Base-by-base conservation (phyloP, 2,329 filamentous ascomycete species). In the Pestalotiopsis sp. region DNA sequence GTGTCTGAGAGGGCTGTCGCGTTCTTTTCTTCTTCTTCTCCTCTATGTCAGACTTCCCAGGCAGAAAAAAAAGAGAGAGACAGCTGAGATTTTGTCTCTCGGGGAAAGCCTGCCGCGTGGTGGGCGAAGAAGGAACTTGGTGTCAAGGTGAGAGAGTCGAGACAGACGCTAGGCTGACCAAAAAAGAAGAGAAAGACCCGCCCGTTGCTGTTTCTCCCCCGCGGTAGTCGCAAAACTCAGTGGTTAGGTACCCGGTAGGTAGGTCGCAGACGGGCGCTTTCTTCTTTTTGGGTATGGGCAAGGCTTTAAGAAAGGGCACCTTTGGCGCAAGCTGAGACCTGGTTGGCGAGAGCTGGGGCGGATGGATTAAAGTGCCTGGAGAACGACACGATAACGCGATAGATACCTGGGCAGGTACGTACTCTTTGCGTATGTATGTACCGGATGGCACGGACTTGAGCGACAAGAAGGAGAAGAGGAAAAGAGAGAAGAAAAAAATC, bases 191-290 rank as follows among this genome's bases (percentile, higher is more conserved):
- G n/a, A 56, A 55, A 38, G 26, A 39, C 61, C 38, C 38, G 38
- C 11, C 17, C 14, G 24, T 35, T n/a, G 26, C 22, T 39, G 26
- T 61, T 61, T 38, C 24, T 6, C 24, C 62, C 48, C 48, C 62
- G n/a, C 40, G 24, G 26, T 38, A 20, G 62, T 48, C 48, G 62
- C 62, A 65, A 65, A 65, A 65, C 44, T 65, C 38, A 7, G 62
- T n/a, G 20, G 62, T 57, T 35, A n/a, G 40, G 40, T 48, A 48
- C 13, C 40, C 40, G 13, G 13, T 14, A 48, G 40, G 40, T n/a
- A 48, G 44, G 44, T 52, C 44, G 44, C 44, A 20, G 44, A n/a
- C 44, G 58, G 58, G 30, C 58, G 35, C 58, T 39, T 61, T 39
- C 35, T 39, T 61, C 26, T 59, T 59, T 26, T 26, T 35, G 7